Evolutionary conservation across 352 stramenopile genomes (phyloP).

Genomic region (Phytophthora pseudosyringae): DNA sequence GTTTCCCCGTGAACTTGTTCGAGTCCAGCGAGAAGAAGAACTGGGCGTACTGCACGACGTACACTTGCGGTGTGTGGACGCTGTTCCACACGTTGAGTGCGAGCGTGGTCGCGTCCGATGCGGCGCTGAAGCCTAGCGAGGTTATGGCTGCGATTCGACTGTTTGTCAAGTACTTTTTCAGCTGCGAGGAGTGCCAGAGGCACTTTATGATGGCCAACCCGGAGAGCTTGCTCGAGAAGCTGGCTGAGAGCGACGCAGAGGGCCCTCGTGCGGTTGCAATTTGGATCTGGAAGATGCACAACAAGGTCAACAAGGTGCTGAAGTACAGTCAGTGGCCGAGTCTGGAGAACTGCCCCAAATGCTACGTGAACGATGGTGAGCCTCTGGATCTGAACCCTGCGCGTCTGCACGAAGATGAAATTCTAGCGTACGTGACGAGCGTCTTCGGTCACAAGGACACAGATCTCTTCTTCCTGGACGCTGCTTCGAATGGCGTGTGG

Average conservation of each 20-base stretch:
- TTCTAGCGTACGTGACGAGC: slow-evolving; percentile 53
- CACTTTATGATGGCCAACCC: slow-evolving; percentile 82
- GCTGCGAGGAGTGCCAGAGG: slow-evolving; percentile 71
- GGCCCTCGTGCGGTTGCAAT: slow-evolving; percentile 55
- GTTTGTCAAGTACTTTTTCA: slow-evolving; percentile 85
- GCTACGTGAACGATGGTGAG: slow-evolving; percentile 57
- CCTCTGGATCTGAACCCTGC: slow-evolving; percentile 55
- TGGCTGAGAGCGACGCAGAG: slow-evolving; percentile 47
- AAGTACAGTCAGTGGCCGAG: slow-evolving; percentile 73
- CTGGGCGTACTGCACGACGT: slow-evolving; percentile 71
- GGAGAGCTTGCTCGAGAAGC: slow-evolving; percentile 50
- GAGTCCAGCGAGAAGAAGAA: slow-evolving; percentile 53
- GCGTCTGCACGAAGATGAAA: slow-evolving; percentile 50
- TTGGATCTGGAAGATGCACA: slow-evolving; percentile 88
- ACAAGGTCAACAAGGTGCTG: slow-evolving; percentile 83
- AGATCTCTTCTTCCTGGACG: slow-evolving; percentile 53
- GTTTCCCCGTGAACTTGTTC: slow-evolving; percentile 67
- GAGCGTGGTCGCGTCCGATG: slow-evolving; percentile 33
- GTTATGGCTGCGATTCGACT: slow-evolving; percentile 64
- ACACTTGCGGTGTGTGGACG: slow-evolving; percentile 83
- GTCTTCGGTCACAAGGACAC: slow-evolving; percentile 61
- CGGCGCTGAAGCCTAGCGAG: slow-evolving; percentile 58
- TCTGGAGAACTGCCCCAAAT: slow-evolving; percentile 50
- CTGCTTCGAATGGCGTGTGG: slow-evolving; percentile 49
- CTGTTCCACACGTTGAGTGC: slow-evolving; percentile 80